A percentile compares a stretch with the other conserved stretches of the same genome.
Evolutionary conservation across 352 stramenopile species (phyloP).

Genomic region (Phytopythium aichiense): DNA sequence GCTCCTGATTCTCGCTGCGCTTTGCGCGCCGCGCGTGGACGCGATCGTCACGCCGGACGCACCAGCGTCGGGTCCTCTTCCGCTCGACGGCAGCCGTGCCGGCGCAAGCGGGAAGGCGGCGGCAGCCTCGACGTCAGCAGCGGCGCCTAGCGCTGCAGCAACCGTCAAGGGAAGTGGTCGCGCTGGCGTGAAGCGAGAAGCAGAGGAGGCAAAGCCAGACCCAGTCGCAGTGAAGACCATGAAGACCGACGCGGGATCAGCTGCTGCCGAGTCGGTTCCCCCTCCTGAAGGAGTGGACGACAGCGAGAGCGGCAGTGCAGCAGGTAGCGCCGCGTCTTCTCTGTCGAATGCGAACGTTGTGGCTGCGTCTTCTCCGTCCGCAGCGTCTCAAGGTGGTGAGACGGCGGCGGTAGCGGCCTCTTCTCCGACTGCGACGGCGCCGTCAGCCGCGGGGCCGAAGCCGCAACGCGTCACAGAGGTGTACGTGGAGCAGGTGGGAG

Average conservation of each 20-base stretch:
- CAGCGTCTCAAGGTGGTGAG: neutral
- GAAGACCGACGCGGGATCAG: neutral
- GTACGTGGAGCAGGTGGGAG: slow-evolving; percentile 8
- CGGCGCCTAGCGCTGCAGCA: neutral
- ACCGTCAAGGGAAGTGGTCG: neutral
- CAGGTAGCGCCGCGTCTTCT: neutral
- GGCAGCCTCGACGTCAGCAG: neutral
- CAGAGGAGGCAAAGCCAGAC: neutral
- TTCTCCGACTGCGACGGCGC: neutral
- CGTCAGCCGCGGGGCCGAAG: neutral
- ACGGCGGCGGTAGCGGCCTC: neutral
- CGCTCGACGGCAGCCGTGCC: neutral
- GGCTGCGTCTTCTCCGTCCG: neutral
- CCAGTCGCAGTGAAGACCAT: neutral
- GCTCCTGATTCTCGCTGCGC: neutral
- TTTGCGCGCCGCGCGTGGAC: neutral
- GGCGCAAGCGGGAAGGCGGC: neutral
- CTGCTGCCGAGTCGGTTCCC: neutral
- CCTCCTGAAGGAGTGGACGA: neutral
- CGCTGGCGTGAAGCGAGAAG: neutral
- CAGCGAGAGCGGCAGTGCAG: neutral
- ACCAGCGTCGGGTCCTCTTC: slow-evolving; percentile 1
- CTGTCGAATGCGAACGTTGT: neutral
- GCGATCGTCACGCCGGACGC: slow-evolving; percentile 29
- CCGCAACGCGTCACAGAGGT: slow-evolving; percentile 6